Evolutionary conservation across 306 rosid species (phyloP).

Genomic region (Prunus persica): Prunus_persica_NCBIv2 NC_034012.1:16681001-16681500

Average conservation of each 20-base stretch:
- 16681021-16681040: background rate
- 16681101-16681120: conserved; percentile 79
- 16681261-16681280: background rate
- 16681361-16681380: background rate
- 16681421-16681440: background rate
- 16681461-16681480: background rate
- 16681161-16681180: conserved; percentile 89
- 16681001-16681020: background rate
- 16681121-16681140: conserved; percentile 92
- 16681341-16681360: background rate
- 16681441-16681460: background rate
- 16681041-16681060: background rate
- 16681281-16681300: background rate
- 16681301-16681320: background rate
- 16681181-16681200: conserved; percentile 70
- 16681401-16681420: background rate
- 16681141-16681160: conserved; percentile 83
- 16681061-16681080: background rate
- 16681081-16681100: conserved; percentile 33
- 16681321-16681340: background rate
- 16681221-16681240: background rate
- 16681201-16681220: conserved; percentile 68
- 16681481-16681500: background rate
- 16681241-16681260: background rate
- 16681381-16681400: background rate